Evolutionary conservation across 768 basidiomycete species (phyloP), one percentile per base, ranked within the genome.

Genomic region (Lyophyllum shimeji): DNA sequence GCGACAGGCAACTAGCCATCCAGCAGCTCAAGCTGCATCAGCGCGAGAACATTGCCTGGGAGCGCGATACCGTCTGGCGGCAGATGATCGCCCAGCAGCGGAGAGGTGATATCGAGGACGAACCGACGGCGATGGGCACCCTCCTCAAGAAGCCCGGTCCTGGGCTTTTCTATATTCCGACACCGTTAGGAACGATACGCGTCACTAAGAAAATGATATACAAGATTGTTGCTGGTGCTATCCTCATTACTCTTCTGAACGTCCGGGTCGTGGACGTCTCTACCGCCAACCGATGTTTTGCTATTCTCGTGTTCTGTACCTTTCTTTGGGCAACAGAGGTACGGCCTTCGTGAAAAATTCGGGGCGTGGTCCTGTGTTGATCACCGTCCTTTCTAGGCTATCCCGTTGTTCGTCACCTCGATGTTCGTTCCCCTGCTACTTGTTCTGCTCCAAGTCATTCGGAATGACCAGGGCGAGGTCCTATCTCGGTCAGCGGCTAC

Each of bases 301-400:
- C 94, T 0, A 84, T 98, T 60, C 75, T 99, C 46, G 76, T 86
- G 2, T 92, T 98, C 62, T 91, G 92, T 61, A 97, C 95, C 6
- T 80, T 98, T 20, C 74, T 98, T 52, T 98, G 97, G 97, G 96
- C 96, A 18, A 89, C 94, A 4, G 97, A 99, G 85, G 94, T 92
- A 62, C 53, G 81, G 64, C 48, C 40, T 17, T 21, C 8, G 1
- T 37, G 33, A 23, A 25, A 49, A 25, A 49, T 51, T 48, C 39
- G 43, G 37, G 47, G 29, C 56, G 23, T 34, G 12, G 21, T 27
- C 21, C 3, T 34, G 40, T 23, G 13, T 42, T 27, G 20, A 37
- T 23, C 37, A 21, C 0, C 48, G n/a, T 43, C 17, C n/a, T 20
- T 23, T 54, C 48, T 60, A 96, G 93, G 94, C 95, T 21, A 95